Percentiles rank a stretch among this genome's conserved stretches.
phyloP scores from a whole-genome alignment of 1,284 basidiomycete species.

The Nidula niveotomentosa region DNA sequence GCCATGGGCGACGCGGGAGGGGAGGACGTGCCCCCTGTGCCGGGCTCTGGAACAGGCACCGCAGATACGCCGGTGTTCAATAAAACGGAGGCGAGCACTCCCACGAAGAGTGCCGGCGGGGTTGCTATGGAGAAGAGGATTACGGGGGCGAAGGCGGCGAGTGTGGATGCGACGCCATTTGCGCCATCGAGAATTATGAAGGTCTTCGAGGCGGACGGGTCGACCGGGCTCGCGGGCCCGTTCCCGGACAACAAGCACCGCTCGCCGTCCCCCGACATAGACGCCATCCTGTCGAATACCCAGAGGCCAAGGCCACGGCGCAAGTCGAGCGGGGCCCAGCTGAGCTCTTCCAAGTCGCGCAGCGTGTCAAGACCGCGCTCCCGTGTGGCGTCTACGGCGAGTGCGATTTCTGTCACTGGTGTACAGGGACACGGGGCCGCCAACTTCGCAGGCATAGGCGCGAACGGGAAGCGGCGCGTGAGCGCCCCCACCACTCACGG shows the following conservation, averaged over 20 bases:
- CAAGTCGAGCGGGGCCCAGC: slow-evolving; percentile 11
- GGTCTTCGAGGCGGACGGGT: too few species aligned
- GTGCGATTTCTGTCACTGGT: background rate
- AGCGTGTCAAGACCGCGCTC: slow-evolving; percentile 1
- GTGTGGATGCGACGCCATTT: too few species aligned
- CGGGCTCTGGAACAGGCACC: background rate
- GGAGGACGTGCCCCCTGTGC: background rate
- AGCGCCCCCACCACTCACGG: too few species aligned
- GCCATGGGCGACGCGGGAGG: background rate
- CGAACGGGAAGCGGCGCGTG: too few species aligned
- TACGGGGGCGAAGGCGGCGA: too few species aligned
- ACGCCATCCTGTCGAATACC: slow-evolving; percentile 7
- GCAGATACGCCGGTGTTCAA: too few species aligned
- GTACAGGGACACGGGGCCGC: background rate
- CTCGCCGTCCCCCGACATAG: slow-evolving; percentile 2
- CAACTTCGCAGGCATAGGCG: background rate
- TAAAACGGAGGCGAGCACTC: too few species aligned
- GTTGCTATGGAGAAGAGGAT: background rate
- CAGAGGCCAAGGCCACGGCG: slow-evolving; percentile 7
- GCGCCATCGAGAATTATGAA: too few species aligned
- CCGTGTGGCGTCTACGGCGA: background rate
- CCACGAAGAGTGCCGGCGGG: too few species aligned
- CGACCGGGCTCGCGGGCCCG: too few species aligned
- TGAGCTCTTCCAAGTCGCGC: slow-evolving; percentile 1
- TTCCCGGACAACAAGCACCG: background rate